Evolutionary conservation across 345 rosid genomes (phyloP).

Genomic region (Chamaenerion angustifolium): DNA sequence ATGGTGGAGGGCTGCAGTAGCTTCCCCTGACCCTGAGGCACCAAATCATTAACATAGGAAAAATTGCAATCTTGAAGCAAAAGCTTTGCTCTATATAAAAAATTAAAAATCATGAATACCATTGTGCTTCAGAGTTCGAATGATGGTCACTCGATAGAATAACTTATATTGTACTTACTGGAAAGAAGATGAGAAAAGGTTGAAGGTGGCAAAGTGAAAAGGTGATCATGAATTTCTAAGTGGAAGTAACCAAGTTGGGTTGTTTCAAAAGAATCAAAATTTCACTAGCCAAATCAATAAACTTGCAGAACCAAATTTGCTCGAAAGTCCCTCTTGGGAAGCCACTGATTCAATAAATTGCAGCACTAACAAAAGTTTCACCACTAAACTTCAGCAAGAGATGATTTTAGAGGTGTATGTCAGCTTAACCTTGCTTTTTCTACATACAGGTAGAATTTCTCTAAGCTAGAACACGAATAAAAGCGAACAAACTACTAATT

Average conservation of each 20-base stretch:
- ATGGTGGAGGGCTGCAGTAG: conserved; percentile 30
- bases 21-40: conserved; percentile 42
- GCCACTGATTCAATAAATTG: background rate
- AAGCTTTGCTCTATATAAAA: background rate
- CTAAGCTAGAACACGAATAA: no score
- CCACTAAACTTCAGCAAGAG: background rate
- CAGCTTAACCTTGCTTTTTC: no score
- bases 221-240: background rate
- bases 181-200: background rate
- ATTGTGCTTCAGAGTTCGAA: no score
- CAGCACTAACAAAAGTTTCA: conserved; percentile 1
- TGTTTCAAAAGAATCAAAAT: background rate
- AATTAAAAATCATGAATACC: no score
- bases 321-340: no score
- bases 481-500: no score
- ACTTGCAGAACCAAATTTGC: no score
- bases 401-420: no score
- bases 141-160: no score
- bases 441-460: no score
- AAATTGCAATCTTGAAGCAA: background rate
- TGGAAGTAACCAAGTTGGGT: background rate
- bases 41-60: background rate
- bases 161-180: background rate
- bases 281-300: no score
- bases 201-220: no score